Percentiles rank a stretch among this genome's conserved stretches.
Conservation (phyloP, 2,329 filamentous ascomycete species). For the Ambrosiella xylebori region DNA sequence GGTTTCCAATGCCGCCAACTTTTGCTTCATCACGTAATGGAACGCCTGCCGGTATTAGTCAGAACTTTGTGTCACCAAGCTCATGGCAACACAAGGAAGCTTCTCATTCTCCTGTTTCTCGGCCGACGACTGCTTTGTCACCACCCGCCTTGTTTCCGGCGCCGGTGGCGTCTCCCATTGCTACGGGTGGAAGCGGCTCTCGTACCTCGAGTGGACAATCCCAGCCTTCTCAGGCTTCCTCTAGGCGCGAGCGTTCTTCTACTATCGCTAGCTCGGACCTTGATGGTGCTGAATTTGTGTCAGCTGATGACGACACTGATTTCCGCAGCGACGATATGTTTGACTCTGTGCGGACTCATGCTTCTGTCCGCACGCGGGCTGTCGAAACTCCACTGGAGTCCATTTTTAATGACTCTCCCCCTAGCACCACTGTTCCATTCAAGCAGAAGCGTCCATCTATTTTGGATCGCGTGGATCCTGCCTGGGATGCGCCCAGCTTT, state of each 20-base stretch:
- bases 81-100: not conserved
- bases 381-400: constrained; percentile 58
- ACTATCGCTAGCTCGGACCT: constrained; percentile 54
- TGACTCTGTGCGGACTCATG: constrained; percentile 57
- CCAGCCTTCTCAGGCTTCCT: constrained; percentile 12
- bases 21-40: constrained; percentile 1
- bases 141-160: constrained; percentile 23
- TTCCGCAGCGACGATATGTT: constrained; percentile 61
- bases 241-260: constrained; percentile 26
- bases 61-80: not conserved
- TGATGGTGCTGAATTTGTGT: constrained; percentile 46
- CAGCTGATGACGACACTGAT: constrained; percentile 60
- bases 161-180: constrained; percentile 22
- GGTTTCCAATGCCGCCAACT: constrained; percentile 3
- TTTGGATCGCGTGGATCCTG: constrained; percentile 8
- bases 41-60: not conserved
- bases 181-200: constrained; percentile 18
- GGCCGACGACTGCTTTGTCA: not conserved
- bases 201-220: constrained; percentile 8
- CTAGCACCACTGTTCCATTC: constrained; percentile 35
- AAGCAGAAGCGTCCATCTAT: constrained; percentile 11
- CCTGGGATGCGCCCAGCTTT: constrained; percentile 13
- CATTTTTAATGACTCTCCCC: constrained; percentile 66
- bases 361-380: constrained; percentile 47
- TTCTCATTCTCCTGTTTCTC: not conserved